Evolutionary conservation across 441 rosid genomes (phyloP), one percentile per base, ranked within the genome.

Genomic region (Gossypium davidsonii): DNA sequence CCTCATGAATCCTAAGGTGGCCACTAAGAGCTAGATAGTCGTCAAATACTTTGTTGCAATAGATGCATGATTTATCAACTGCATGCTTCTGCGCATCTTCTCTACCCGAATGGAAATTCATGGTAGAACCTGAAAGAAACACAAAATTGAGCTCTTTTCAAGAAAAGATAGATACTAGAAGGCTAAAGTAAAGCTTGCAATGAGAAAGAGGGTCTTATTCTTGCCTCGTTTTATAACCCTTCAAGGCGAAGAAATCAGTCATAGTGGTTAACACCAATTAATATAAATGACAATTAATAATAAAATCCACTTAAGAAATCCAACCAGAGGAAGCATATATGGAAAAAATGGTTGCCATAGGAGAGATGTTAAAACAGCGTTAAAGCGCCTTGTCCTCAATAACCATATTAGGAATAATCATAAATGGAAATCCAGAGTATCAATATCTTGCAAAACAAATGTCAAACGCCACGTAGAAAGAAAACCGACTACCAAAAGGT

Each of bases 1-100:
- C 74, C 42, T 44, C 76, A 72, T 80, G 80, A 68, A 39, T 26
- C 82, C 56, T 83, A 25, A 71, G 39, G 57, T 83, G 86, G n/a
- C 74, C 71, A 9, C 73, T 69, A 39, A 83, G 74, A 34, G 80
- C 77, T 20, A 20, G 75, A 55, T 68, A 74, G 75, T 48, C 70
- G 34, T 57, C 15, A 55, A 80, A 78, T 15, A 48, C 52, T 67
- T 60, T 58, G 23, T 69, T 72, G 80, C 83, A 81, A 52, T 67
- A 73, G 59, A 56, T 17, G 78, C 81, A 83, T 52, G 71, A 42
- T 69, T 51, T 26, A 4, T 15, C 6, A 77, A 14, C 7, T 4
- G 51, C 51, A 39, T 18, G 70, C 64, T 56, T 74, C 60, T 69
- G 64, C 17, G 55, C 66, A 46, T 70, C 81, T 74, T 68, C 72